Percentiles rank a stretch among this genome's conserved stretches.
phyloP scores from a whole-genome alignment of 805 yeast species.

The Cyberlindnera xylosilytica region DNA sequence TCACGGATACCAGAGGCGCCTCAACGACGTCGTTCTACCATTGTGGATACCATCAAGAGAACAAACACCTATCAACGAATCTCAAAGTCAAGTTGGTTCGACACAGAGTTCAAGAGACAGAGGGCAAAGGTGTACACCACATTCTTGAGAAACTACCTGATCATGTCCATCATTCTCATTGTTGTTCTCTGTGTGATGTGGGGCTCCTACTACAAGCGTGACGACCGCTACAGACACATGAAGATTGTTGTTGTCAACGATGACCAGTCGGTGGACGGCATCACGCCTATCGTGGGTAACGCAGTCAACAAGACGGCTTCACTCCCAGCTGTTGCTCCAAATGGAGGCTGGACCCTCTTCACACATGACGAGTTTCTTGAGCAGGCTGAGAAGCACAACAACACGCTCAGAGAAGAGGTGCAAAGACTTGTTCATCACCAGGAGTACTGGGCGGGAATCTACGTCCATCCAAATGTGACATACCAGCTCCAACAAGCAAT shows the following conservation, averaged over 20 bases:
- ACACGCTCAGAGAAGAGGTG: conserved; percentile 32
- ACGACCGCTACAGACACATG: conserved; percentile 15
- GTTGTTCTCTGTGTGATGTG: conserved; percentile 28
- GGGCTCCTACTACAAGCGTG: conserved; percentile 25
- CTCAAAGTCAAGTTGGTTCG: conserved; percentile 23
- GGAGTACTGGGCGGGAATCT: conserved; percentile 56
- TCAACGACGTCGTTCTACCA: conserved; percentile 17
- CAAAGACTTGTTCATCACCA: conserved; percentile 48
- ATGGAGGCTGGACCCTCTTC: conserved; percentile 30
- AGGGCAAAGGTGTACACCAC: conserved; percentile 18
- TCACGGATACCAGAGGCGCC: not conserved
- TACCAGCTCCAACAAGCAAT: conserved; percentile 26
- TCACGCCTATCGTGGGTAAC: conserved; percentile 20
- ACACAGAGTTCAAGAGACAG: conserved; percentile 17
- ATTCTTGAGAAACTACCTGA: conserved; percentile 19
- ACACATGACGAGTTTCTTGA: conserved; percentile 23
- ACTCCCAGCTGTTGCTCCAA: conserved; percentile 6
- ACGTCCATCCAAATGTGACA: conserved; percentile 47
- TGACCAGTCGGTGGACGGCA: conserved; percentile 15
- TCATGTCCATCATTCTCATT: conserved; percentile 24
- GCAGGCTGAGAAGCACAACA: conserved; percentile 18
- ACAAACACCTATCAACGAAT: conserved; percentile 14
- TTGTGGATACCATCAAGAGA: conserved; percentile 17
- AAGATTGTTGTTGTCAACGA: conserved; percentile 22
- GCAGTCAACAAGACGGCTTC: conserved; percentile 7